A percentile compares a stretch with the other conserved stretches of the same genome.
phyloP scores from a whole-genome alignment of 345 rosid genomes.

The Linum usitatissimum region DNA sequence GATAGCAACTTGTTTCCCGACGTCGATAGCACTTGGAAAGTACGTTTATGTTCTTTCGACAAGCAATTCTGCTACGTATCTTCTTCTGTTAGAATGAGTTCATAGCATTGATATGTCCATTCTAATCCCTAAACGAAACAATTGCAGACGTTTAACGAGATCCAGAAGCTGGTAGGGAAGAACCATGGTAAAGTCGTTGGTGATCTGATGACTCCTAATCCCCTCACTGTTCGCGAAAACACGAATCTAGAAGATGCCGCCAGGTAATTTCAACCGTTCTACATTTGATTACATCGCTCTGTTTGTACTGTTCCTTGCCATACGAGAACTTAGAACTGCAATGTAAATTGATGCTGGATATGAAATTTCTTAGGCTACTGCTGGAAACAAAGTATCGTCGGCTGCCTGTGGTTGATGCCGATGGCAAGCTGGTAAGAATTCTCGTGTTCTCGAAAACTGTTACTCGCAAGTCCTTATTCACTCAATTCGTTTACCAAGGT shows the following conservation, averaged over 20 bases:
- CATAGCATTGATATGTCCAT: not conserved
- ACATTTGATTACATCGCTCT: not conserved
- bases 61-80: not conserved
- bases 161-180: conserved; percentile 69
- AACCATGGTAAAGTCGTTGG: conserved; percentile 79
- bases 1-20: conserved; percentile 64
- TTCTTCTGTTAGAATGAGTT: too few relatives aligned
- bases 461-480: not conserved
- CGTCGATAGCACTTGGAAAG: conserved; percentile 87
- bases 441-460: not conserved
- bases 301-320: not conserved
- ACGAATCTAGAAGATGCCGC: conserved; percentile 87
- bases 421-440: conserved; percentile 65
- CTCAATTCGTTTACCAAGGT: not conserved
- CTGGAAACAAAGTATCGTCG: conserved; percentile 81
- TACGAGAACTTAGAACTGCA: not conserved
- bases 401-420: conserved; percentile 66
- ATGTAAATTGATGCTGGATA: not conserved
- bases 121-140: conserved; percentile 14
- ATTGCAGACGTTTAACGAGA: conserved; percentile 62
- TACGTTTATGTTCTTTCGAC: conserved; percentile 30
- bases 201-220: conserved; percentile 89
- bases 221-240: conserved; percentile 61
- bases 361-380: conserved; percentile 45
- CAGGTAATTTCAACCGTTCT: conserved; percentile 29